These are phyloP conservation scores for Phytophthora quininea DNA, from an alignment of 352 stramenopile genomes.

Conservation along the genomic window DNA sequence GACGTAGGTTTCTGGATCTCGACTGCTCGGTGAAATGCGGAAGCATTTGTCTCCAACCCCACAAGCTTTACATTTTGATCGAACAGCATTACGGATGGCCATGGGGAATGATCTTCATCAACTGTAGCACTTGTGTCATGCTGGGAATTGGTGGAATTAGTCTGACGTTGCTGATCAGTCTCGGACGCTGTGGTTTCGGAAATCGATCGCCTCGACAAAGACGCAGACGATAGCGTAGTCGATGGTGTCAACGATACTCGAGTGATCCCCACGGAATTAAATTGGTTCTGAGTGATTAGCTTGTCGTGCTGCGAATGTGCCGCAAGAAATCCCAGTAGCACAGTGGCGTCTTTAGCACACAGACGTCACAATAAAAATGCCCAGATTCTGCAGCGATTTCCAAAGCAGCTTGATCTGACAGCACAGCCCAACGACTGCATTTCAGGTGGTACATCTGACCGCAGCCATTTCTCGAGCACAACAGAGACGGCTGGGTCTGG, in stretches of 20 bases:
- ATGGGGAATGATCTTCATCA: constrained; percentile 26
- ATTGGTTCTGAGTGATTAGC: constrained; percentile 56
- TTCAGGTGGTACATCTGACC: constrained; percentile 62
- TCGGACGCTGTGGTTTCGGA: constrained; percentile 9
- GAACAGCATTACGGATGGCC: constrained; percentile 47
- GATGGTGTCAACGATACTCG: constrained; percentile 7
- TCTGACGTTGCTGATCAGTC: neutral
- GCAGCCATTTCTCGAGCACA: constrained; percentile 57
- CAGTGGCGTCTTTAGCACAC: constrained; percentile 35
- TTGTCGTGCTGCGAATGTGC: constrained; percentile 38
- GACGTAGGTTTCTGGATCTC: constrained; percentile 59
- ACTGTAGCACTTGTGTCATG: constrained; percentile 5
- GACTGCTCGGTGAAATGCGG: constrained; percentile 47
- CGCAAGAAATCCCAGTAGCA: constrained; percentile 78
- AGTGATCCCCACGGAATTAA: constrained; percentile 45
- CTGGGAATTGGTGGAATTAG: constrained; percentile 5
- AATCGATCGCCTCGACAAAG: neutral
- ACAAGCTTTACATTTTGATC: constrained; percentile 46
- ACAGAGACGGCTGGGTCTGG: constrained; percentile 28
- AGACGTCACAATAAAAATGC: constrained; percentile 60
- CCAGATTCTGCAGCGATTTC: constrained; percentile 4
- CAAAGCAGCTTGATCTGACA: constrained; percentile 35
- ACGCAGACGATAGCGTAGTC: neutral
- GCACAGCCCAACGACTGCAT: constrained; percentile 68
- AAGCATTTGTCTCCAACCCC: constrained; percentile 58